phyloP scores from a whole-genome alignment of 75 land plant genomes.

The Selaginella tamariscina region DNA sequence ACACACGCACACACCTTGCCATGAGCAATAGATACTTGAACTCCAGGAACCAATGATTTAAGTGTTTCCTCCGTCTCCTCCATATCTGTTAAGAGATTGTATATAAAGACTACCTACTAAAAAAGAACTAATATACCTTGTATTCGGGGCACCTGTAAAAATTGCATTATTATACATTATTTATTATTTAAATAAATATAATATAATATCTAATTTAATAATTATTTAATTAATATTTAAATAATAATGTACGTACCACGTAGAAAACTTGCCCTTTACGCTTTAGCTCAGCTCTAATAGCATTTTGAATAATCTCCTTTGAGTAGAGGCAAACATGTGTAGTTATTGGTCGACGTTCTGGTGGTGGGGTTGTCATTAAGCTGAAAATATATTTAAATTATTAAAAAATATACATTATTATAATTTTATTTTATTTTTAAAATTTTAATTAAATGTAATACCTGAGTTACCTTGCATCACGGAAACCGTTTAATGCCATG shows the following conservation, averaged over 20 bases:
- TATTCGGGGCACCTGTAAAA: no score
- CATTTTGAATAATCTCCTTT: slow-evolving; percentile 47
- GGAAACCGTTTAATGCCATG: slow-evolving; percentile 86
- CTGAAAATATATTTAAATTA: slow-evolving; percentile 36
- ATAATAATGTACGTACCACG: no score
- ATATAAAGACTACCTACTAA: background rate
- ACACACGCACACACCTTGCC: slow-evolving; percentile 46
- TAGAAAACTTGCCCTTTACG: slow-evolving; percentile 83
- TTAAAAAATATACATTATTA: no score
- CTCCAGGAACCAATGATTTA: slow-evolving; percentile 48
- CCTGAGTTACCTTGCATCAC: slow-evolving; percentile 81
- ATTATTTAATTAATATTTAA: no score
- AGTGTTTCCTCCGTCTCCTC: slow-evolving; percentile 56
- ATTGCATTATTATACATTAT: no score
- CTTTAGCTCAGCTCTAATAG: slow-evolving; percentile 65
- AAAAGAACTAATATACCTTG: slow-evolving; percentile 31
- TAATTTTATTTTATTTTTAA: background rate
- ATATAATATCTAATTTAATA: no score
- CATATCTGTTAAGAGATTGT: slow-evolving; percentile 43
- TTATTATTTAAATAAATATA: no score
- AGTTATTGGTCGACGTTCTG: slow-evolving; percentile 85
- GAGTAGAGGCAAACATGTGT: slow-evolving; percentile 63
- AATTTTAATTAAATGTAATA: background rate
- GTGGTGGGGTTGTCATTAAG: slow-evolving; percentile 93
- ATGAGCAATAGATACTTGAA: slow-evolving; percentile 75